Evolutionary conservation across 352 stramenopile genomes (phyloP).

Genomic region (Pythium utonaiense): DNA sequence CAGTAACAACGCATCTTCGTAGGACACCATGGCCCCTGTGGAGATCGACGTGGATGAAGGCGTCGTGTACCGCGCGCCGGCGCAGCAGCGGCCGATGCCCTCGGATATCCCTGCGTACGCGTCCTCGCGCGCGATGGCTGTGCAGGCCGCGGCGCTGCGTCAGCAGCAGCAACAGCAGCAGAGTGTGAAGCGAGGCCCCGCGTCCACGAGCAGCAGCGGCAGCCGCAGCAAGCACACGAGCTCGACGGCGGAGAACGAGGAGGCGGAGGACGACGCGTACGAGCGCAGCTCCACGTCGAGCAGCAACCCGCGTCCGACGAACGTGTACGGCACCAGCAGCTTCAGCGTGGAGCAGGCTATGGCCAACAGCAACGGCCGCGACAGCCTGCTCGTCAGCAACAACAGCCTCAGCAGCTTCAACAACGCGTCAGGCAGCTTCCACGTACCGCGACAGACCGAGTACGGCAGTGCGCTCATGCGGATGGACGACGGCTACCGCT

Average conservation of each 20-base stretch:
- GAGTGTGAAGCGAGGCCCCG: conserved; percentile 11
- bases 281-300: conserved; percentile 22
- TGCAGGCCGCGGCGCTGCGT: neutral
- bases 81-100: neutral
- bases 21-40: conserved; percentile 3
- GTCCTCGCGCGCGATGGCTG: conserved; percentile 10
- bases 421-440: conserved; percentile 1
- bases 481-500: conserved; percentile 67
- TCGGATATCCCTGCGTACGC: neutral
- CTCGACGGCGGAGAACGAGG: conserved; percentile 23
- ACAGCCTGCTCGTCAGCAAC: conserved; percentile 35
- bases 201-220: conserved; percentile 22
- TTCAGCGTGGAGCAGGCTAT: conserved; percentile 67
- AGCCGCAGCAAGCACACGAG: conserved; percentile 29
- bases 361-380: conserved; percentile 38
- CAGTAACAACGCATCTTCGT: neutral
- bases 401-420: conserved; percentile 9
- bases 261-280: conserved; percentile 27
- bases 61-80: conserved; percentile 3
- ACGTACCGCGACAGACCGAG: conserved; percentile 34
- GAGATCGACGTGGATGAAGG: conserved; percentile 6
- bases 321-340: conserved; percentile 37
- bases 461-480: conserved; percentile 68
- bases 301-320: conserved; percentile 7
- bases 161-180: neutral